Conservation (phyloP, 345 rosid genomes). For the Eucalyptus pumila region DNA sequence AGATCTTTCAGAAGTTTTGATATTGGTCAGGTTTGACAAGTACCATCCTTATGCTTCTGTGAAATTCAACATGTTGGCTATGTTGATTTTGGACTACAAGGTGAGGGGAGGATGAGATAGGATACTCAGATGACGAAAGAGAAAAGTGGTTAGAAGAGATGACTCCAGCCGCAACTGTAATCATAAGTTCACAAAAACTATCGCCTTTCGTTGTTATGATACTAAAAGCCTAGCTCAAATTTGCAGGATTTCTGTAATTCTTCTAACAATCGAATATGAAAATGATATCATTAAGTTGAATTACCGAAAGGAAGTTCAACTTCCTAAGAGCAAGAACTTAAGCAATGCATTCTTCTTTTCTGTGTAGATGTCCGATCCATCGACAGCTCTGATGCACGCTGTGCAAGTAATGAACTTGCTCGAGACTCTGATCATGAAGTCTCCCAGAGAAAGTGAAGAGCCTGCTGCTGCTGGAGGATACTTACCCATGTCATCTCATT, state of each 20-base stretch:
- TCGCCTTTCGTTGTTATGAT: neutral
- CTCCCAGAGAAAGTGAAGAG: constrained; percentile 64
- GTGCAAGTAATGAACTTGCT: constrained; percentile 98
- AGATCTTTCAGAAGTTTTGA: neutral
- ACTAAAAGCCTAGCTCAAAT: neutral
- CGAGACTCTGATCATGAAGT: constrained; percentile 58
- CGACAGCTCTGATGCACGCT: constrained; percentile 91
- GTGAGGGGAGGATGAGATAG: neutral
- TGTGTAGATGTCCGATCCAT: constrained; percentile 84
- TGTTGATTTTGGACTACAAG: neutral
- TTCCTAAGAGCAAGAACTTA: neutral
- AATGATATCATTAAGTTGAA: neutral
- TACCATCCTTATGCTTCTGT: neutral
- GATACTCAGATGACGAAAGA: neutral
- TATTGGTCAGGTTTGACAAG: neutral
- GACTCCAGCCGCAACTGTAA: neutral
- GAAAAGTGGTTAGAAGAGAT: neutral
- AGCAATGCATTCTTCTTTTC: neutral
- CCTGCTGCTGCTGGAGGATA: constrained; percentile 38
- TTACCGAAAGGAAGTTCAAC: neutral
- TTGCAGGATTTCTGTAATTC: neutral
- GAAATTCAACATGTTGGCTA: neutral
- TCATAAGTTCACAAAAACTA: neutral
- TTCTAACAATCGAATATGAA: neutral
- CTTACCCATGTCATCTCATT: constrained; percentile 57